Evolutionary conservation across 305 asterid species (phyloP).

Genomic region (Salvia sclarea): DNA sequence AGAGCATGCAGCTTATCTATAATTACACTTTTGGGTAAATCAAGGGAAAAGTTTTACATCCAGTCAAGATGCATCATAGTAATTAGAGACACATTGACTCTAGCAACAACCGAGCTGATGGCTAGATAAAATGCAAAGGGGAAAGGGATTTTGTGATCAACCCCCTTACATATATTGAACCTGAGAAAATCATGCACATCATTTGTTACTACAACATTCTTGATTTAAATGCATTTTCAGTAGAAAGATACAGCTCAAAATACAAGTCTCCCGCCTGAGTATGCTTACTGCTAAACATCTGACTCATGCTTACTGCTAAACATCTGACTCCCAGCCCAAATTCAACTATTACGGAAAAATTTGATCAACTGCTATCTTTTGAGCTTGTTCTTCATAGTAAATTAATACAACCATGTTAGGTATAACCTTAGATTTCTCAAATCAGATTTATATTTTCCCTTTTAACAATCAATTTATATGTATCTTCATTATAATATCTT

Average conservation of each 20-base stretch:
- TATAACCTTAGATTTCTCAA: neutral
- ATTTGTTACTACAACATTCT: neutral
- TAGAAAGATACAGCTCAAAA: conserved; percentile 14
- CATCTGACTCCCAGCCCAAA: neutral
- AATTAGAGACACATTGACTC: neutral
- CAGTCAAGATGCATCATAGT: neutral
- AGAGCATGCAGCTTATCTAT: neutral
- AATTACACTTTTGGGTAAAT: neutral
- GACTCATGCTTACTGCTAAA: neutral
- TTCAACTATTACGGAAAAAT: neutral
- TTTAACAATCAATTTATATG: neutral
- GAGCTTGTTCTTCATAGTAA: conserved; percentile 5
- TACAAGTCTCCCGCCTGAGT: conserved; percentile 8
- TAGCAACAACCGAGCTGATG: neutral
- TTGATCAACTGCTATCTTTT: neutral
- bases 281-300: neutral
- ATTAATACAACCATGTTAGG: neutral
- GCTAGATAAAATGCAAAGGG: conserved; percentile 6
- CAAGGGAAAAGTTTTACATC: neutral
- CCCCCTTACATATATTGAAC: conserved; percentile 10
- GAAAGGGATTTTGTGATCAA: conserved; percentile 6
- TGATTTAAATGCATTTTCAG: conserved; percentile 5
- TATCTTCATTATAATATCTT: neutral
- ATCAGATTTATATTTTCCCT: neutral
- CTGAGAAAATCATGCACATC: conserved; percentile 3